Percentiles rank a stretch among this genome's conserved stretches.
These are phyloP conservation scores for Samsoniella hepiali DNA, from an alignment of 2,329 filamentous ascomycete species.

Conservation along the genomic window DNA sequence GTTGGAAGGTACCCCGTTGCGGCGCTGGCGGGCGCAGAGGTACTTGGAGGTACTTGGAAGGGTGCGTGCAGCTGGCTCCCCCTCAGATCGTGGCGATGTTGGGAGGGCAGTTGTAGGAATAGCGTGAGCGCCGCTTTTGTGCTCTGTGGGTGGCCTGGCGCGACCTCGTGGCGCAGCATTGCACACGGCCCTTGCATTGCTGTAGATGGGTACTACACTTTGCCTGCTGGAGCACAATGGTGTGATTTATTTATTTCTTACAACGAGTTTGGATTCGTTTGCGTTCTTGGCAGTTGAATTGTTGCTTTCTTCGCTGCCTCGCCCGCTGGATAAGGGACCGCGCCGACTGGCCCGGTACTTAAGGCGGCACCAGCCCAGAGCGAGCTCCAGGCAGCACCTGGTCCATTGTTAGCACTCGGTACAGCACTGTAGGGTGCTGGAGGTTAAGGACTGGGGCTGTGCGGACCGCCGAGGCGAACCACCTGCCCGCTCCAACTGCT, in stretches of 20 bases:
- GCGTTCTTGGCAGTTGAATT: background rate
- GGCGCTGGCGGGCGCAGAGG: background rate
- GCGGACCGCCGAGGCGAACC: constrained; percentile 4
- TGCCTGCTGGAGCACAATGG: background rate
- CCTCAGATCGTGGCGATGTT: constrained; percentile 13
- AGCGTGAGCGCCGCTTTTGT: constrained; percentile 15
- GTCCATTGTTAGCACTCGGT: background rate
- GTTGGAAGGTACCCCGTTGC: constrained; percentile 3
- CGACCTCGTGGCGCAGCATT: background rate
- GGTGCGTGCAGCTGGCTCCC: background rate
- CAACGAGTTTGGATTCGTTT: background rate
- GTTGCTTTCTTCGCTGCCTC: background rate
- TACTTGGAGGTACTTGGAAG: background rate
- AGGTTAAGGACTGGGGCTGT: background rate
- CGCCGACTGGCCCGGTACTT: background rate
- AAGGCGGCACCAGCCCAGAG: background rate
- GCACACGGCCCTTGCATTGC: background rate
- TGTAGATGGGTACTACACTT: background rate
- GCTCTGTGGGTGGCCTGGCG: background rate
- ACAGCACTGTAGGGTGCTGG: no score
- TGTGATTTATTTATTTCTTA: no score
- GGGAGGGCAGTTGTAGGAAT: background rate
- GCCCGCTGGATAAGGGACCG: background rate
- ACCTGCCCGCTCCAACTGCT: background rate
- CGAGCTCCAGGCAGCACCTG: constrained; percentile 6